Conservation (phyloP, 352 stramenopile genomes). For the Blastocystis sp. region DNA sequence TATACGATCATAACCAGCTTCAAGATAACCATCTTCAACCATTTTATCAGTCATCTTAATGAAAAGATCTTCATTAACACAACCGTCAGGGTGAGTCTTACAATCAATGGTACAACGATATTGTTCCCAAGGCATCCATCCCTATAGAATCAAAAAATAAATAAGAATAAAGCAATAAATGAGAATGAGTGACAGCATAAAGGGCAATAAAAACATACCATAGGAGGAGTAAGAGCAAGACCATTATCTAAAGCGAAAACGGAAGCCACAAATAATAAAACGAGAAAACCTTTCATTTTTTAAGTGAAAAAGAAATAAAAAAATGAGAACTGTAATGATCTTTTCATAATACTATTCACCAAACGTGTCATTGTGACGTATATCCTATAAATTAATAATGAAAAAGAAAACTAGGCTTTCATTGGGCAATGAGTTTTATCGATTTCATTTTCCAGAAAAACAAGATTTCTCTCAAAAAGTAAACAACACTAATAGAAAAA, state of each 20-base stretch:
- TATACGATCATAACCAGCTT: constrained; percentile 39
- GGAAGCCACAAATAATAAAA: constrained; percentile 4
- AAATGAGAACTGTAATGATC: too few species aligned
- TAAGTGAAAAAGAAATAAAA: constrained; percentile 1
- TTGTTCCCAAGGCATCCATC: constrained; percentile 40
- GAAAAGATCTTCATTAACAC: constrained; percentile 41
- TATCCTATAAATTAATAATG: too few species aligned
- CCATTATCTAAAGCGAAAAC: constrained; percentile 37
- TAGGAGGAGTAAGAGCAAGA: constrained; percentile 46
- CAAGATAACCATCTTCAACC: constrained; percentile 40
- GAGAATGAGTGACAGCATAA: too few species aligned
- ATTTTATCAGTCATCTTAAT: constrained; percentile 41
- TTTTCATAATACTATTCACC: too few species aligned
- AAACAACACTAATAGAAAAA: too few species aligned
- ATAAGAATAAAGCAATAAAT: not conserved
- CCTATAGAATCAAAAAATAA: constrained; percentile 12
- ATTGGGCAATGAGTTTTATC: too few species aligned
- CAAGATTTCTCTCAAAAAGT: too few species aligned
- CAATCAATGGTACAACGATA: constrained; percentile 44
- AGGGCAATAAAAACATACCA: constrained; percentile 39
- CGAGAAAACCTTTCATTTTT: constrained; percentile 1
- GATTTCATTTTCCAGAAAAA: too few species aligned
- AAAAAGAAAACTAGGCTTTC: too few species aligned
- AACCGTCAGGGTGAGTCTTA: constrained; percentile 41
- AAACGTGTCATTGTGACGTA: too few species aligned